phyloP scores from a whole-genome alignment of 2,329 filamentous ascomycete genomes.

The Diaporthe caulivora region DNA sequence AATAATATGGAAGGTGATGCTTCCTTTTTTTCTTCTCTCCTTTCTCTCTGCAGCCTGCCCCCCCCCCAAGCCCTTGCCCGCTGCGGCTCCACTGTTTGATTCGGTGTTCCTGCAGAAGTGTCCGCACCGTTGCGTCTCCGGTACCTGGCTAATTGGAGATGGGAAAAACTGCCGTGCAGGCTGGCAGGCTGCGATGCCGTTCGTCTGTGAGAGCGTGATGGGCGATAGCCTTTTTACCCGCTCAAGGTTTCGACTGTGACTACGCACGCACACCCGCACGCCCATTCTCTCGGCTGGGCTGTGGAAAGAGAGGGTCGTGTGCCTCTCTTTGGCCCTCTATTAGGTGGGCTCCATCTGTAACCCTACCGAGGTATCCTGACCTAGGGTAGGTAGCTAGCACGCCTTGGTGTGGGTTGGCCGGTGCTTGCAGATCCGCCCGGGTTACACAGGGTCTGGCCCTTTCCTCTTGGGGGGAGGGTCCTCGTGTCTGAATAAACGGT shows the following conservation, averaged over 20 bases:
- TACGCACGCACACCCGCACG: not conserved
- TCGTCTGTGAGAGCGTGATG: conserved; percentile 8
- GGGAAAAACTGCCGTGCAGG: conserved; percentile 14
- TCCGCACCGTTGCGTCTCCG: conserved; percentile 12
- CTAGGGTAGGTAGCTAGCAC: not conserved
- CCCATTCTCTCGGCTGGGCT: not conserved
- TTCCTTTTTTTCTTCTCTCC: conserved; percentile 19
- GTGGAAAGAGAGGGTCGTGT: not conserved
- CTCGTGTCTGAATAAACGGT: conserved; percentile 28
- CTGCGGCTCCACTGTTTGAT: conserved; percentile 27
- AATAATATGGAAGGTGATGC: not conserved
- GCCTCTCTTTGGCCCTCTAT: not conserved
- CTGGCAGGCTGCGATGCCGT: not conserved
- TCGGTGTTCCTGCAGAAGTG: conserved; percentile 36
- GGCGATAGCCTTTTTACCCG: conserved; percentile 16
- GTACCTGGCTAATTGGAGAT: conserved; percentile 9
- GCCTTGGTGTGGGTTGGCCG: conserved; percentile 15
- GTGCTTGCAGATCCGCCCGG: conserved; percentile 28
- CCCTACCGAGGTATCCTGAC: conserved; percentile 1
- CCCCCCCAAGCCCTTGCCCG: not conserved
- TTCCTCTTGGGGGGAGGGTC: not conserved
- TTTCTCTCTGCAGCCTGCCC: conserved; percentile 32
- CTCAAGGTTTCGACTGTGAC: conserved; percentile 17
- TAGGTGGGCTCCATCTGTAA: conserved; percentile 15
- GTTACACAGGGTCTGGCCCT: conserved; percentile 22